Evolutionary conservation across 192 early-diverging fungal genomes (phyloP), one percentile per base, ranked within the genome.

Genomic region (Coemansia sp.): DNA sequence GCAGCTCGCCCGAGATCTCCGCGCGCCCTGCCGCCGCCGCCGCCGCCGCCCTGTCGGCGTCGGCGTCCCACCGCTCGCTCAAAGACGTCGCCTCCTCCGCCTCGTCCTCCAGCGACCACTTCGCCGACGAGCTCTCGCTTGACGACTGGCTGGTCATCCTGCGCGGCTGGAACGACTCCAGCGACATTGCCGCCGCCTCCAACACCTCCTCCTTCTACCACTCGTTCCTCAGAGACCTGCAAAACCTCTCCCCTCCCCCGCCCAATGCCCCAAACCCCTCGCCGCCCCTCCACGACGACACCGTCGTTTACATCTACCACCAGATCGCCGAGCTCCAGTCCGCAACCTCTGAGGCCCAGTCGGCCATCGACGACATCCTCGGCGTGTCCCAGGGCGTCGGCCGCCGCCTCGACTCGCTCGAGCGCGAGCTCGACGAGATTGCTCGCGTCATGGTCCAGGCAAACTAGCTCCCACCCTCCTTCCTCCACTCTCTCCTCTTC

Each of bases 71-170:
- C 26, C 61, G 54, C n/a, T 52, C 47, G 43, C 63, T 64, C 18
- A 76, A 69, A 42, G 66, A 69, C 0, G 25, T 56, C 41, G 27
- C 34, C 8, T 45, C 31, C 7, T 19, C 32, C 3, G 30, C 54
- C 14, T 21, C 29, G 10, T n/a, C 54, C n/a, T n/a, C n/a, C n/a
- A n/a, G n/a, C n/a, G n/a, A n/a, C n/a, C n/a, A n/a, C n/a, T n/a
- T n/a, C n/a, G n/a, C n/a, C 29, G 69, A 50, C 22, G 67, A 77
- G 53, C 62, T 77, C 22, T 53, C 73, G 3, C 40, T 69, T 42
- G 73, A 77, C 52, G 67, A 69, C 58, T 77, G 73, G 67, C 51
- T 77, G 18, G 63, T 77, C 1, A 51, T 77, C 19, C 50, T 70
- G 45, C 73, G 50, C 21, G 73, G 73, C 19, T 70, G 73, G 66